Evolutionary conservation across 2,329 filamentous ascomycete species (phyloP), one percentile per base, ranked within the genome.

Genomic region (Waltergamsia citrina): DNA sequence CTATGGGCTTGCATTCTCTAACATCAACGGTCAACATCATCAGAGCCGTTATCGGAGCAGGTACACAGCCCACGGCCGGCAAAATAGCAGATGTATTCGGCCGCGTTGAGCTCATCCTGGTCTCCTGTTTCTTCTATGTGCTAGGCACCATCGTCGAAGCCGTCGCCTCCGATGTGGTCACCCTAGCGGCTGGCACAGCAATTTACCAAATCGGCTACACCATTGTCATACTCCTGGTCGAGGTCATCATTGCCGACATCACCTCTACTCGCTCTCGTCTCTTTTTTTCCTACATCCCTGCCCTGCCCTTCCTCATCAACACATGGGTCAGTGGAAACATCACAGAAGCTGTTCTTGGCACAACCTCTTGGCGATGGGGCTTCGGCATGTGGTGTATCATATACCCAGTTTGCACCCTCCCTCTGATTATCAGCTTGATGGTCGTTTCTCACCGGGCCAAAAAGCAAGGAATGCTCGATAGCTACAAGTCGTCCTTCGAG

Each of bases 161-260:
- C 8, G 52, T 56, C 3, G 56, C 71, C 1, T 56, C 49, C 28
- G 59, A 62, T 32, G 57, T 78, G 7, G 48, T 64, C 24, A 54
- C 60, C 1, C 81, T 78, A 38, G 62, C 64, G 14, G 73, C 64
- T 4, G 77, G 76, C 18, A 69, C 70, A 22, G 61, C 78, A 26
- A 50, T 79, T 24, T 78, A 78, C 50, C 74, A 69, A 60, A 60
- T 81, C 26, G 78, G 78, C 32, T 81, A 77, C 47, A 81, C 77
- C 9, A 65, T 65, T 43, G 60, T 79, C 18, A 60, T 77, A 14
- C 56, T 81, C 10, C 60, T 81, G 2, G 62, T 80, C 16, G 74
- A 81, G 51, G 71, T 81, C 44, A 66, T 82, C 38, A 60, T 81
- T 29, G 76, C 67, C 29, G 78, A 82, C 43, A 63, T 76, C 18